Conservation (phyloP, 2,329 filamentous ascomycete species). For the Epichloe elymi region DNA sequence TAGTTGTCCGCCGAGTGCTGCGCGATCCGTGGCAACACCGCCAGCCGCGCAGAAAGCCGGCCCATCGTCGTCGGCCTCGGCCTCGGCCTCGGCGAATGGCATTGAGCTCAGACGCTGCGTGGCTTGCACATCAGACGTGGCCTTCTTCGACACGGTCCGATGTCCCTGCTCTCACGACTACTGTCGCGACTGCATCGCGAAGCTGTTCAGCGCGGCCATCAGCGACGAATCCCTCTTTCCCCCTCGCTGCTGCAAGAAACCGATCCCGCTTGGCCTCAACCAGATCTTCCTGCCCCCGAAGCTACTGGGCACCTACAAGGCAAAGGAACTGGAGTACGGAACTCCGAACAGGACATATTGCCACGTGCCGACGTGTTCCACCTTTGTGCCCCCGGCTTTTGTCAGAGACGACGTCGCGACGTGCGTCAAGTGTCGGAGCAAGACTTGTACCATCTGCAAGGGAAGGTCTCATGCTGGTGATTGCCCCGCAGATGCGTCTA, state of each 20-base stretch:
- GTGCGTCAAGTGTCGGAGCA: slow-evolving; percentile 27
- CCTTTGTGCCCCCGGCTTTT: slow-evolving; percentile 27
- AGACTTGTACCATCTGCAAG: slow-evolving; percentile 42
- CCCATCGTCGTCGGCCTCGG: not conserved
- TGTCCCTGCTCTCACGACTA: slow-evolving; percentile 29
- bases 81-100: not conserved
- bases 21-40: not conserved
- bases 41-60: not conserved
- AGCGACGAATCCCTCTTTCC: slow-evolving; percentile 40
- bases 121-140: not conserved
- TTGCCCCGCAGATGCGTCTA: slow-evolving; percentile 30
- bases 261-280: slow-evolving; percentile 24
- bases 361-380: slow-evolving; percentile 25
- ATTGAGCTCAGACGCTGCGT: not conserved
- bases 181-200: slow-evolving; percentile 33
- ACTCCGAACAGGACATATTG: slow-evolving; percentile 40
- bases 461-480: slow-evolving; percentile 27
- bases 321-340: slow-evolving; percentile 34
- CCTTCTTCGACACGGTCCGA: not conserved
- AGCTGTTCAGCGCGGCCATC: slow-evolving; percentile 30
- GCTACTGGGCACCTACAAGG: slow-evolving; percentile 23
- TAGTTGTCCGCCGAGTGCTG: no score
- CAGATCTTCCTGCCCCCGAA: slow-evolving; percentile 22
- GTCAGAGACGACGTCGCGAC: slow-evolving; percentile 22
- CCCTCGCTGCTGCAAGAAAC: slow-evolving; percentile 38